Evolutionary conservation across 805 yeast genomes (phyloP).

Genomic region (Candida mattraensis): DNA sequence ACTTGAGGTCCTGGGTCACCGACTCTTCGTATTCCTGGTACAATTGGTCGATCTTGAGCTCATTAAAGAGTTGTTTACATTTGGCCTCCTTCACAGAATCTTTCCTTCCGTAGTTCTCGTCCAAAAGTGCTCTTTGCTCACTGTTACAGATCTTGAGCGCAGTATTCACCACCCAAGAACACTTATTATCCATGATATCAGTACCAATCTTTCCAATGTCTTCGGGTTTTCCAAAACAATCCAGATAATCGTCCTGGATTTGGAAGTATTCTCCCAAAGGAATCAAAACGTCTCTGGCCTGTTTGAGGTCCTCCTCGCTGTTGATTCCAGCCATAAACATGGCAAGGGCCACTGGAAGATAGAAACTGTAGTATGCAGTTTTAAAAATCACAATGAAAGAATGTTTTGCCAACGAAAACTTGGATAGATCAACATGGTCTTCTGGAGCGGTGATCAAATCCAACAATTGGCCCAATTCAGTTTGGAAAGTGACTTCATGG

Average conservation of each 20-base stretch:
- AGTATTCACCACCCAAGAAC: constrained; percentile 95
- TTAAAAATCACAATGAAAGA: constrained; percentile 94
- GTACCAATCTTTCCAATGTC: constrained; percentile 98
- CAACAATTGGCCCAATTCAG: constrained; percentile 94
- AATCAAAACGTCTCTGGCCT: constrained; percentile 81
- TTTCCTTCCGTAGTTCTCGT: constrained; percentile 88
- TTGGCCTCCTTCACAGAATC: constrained; percentile 63
- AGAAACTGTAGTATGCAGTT: constrained; percentile 97
- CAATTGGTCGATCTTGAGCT: constrained; percentile 65
- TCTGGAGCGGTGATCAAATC: constrained; percentile 98
- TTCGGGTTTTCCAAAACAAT: constrained; percentile 96
- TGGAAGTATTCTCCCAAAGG: constrained; percentile 99
- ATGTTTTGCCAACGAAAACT: constrained; percentile 86
- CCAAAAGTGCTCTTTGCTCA: constrained; percentile 80
- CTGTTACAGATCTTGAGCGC: constrained; percentile 78
- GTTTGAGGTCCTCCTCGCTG: constrained; percentile 73
- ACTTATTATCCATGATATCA: constrained; percentile 96
- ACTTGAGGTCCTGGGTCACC: constrained; percentile 61
- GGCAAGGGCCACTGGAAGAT: constrained; percentile 95
- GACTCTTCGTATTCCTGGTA: constrained; percentile 84
- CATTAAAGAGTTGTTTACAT: constrained; percentile 72
- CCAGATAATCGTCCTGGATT: constrained; percentile 96
- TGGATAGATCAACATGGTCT: constrained; percentile 83
- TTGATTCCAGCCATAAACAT: constrained; percentile 87
- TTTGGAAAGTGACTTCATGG: constrained; percentile 97